phyloP scores from a whole-genome alignment of 305 asterid genomes.

The Fraxinus latifolia region DNA sequence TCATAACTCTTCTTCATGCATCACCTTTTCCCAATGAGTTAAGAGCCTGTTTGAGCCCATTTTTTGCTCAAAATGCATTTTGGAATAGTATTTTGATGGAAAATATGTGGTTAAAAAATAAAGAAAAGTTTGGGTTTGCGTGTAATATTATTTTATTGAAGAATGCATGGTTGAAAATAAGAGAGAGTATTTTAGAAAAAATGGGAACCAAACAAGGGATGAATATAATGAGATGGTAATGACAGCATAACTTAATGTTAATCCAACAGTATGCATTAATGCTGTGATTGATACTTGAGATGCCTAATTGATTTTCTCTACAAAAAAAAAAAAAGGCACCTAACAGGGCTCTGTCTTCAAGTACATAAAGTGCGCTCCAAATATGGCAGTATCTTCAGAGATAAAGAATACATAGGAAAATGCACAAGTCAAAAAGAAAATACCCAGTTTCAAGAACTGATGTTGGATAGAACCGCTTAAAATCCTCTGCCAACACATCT shows the following conservation, averaged over 20 bases:
- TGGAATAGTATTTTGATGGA: background rate
- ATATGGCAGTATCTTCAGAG: conserved; percentile 16
- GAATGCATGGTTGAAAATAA: background rate
- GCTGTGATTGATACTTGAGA: conserved; percentile 10
- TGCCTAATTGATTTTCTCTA: conserved; percentile 9
- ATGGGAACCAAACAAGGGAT: background rate
- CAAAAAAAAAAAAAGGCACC: background rate
- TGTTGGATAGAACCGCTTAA: conserved; percentile 81
- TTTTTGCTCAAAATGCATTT: background rate
- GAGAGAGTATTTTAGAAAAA: background rate
- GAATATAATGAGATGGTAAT: background rate
- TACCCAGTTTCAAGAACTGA: conserved; percentile 98
- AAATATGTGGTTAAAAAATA: background rate
- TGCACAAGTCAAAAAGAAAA: conserved; percentile 18
- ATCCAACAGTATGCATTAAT: conserved; percentile 9
- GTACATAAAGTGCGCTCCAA: background rate
- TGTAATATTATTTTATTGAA: background rate
- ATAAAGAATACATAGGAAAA: conserved; percentile 6
- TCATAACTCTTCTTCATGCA: background rate
- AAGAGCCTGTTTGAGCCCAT: background rate
- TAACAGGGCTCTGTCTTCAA: background rate
- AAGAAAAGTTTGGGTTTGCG: background rate
- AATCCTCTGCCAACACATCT: conserved; percentile 74
- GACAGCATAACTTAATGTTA: background rate
- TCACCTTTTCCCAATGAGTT: background rate